Base-by-base conservation (phyloP, 2,329 filamentous ascomycete species). In the Aspergillus sp. region DNA sequence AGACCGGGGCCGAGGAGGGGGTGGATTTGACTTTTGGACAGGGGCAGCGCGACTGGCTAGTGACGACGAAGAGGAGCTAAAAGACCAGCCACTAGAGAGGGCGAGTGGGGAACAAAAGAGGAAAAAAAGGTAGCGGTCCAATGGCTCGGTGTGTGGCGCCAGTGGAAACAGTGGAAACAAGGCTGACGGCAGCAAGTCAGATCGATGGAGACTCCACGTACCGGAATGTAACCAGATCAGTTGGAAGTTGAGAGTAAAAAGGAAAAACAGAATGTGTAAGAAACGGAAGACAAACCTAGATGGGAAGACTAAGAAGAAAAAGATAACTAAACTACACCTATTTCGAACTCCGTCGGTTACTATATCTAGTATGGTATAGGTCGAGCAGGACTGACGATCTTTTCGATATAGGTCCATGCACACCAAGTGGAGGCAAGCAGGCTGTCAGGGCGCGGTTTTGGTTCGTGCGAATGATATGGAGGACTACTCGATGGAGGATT, bases 101-200 rank as follows among this genome's bases (percentile, higher is more conserved):
- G 19, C 19, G 19, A 19, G 19, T 19, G 19, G 19, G 19, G 19
- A 19, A 19, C 19, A 2, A 19, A 19, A 19, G 19, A 19, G 19
- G 19, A 19, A 19, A 19, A 19, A 19, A 19, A 19, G 19, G 19
- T 4, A 19, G 19, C 19, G 19, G 19, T 19, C 19, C 19, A 19
- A 19, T 19, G 19, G 9, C 46, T 48, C 33, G 44, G 45, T 41
- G 44, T 46, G 45, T 52, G 53, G 53, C 47, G 48, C 46, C 44
- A 44, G 46, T 46, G 42, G 45, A 47, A 46, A 42, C 50, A 48
- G 48, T 40, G 19, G 19, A 19, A 51, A 54, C 52, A 58, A 57
- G 55, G 55, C 53, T 58, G 53, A 55, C 45, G 47, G 52, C 51
- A 52, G 47, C 53, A 57, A 54, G 52, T 54, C 42, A 51, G 54